Evolutionary conservation across 768 basidiomycete species (phyloP), one percentile per base, ranked within the genome.

Genomic region (Kwoniella dejecticola): DNA sequence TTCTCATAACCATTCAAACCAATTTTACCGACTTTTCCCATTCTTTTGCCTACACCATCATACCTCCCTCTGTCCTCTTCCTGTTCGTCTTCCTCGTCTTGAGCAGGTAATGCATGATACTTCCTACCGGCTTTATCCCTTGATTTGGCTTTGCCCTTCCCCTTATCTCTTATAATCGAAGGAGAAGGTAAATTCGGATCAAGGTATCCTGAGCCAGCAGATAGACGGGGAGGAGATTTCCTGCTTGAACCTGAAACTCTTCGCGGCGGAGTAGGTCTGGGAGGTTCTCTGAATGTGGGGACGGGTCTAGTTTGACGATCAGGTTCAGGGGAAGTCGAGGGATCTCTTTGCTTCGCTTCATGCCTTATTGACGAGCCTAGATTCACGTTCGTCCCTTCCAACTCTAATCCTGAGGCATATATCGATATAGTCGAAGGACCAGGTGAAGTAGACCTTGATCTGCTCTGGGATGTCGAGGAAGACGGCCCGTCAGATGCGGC

Each of bases 1-100:
- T 87, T 87, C 78, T 99, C 93, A 57, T 77, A 71, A 17, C 75
- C 77, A 24, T 72, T 71, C 62, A 81, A 59, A 5, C 73, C 70
- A 3, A 36, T 50, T 38, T 63, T 73, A 8, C 42, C 36, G 24
- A 52, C 13, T n/a, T 17, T 47, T 8, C 26, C 38, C 5, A 8
- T 52, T 36, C 55, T 62, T 10, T 29, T 41, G n/a, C 62, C 53
- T 5, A 42, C 31, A 2, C 56, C 61, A 17, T 38, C 50, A 12
- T 21, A 33, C 15, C 53, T 44, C 12, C 62, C 45, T 42, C 53
- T 48, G n/a, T 42, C 21, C 6, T 36, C 60, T 46, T 42, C 49
- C 3, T 56, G 57, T 30, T 31, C 12, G 11, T 62, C 60, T 31
- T 66, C 63, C 5, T 50, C 62, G 29, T 60, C 61, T n/a, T 64